A percentile compares a stretch with the other conserved stretches of the same genome.
phyloP scores from a whole-genome alignment of 2,329 filamentous ascomycete genomes.

The Apiospora aurea region DNA sequence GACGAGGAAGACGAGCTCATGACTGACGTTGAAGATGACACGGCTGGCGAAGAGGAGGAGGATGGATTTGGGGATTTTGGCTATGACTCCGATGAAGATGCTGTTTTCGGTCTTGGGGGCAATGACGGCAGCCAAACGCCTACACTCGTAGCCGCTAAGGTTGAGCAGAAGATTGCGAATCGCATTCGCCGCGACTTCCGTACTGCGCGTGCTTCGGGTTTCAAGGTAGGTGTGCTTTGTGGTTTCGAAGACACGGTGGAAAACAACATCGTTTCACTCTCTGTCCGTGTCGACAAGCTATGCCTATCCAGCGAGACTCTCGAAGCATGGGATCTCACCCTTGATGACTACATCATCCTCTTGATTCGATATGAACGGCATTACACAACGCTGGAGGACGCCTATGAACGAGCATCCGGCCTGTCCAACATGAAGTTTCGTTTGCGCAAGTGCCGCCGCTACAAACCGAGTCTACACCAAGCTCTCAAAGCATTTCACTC shows the following conservation, averaged over 20 bases:
- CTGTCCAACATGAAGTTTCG: conserved; percentile 59
- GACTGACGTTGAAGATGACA: conserved; percentile 32
- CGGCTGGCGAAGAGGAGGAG: conserved; percentile 35
- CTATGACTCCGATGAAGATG: conserved; percentile 38
- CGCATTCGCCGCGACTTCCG: conserved; percentile 68
- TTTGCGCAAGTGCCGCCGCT: conserved; percentile 73
- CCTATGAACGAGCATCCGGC: conserved; percentile 51
- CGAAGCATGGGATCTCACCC: conserved; percentile 76
- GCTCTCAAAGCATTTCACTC: conserved; percentile 59
- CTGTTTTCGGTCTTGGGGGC: conserved; percentile 39
- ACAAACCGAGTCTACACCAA: conserved; percentile 71
- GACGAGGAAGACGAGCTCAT: conserved; percentile 43
- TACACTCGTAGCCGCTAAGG: conserved; percentile 29
- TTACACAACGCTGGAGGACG: conserved; percentile 66
- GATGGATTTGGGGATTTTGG: conserved; percentile 41
- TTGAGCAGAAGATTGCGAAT: conserved; percentile 26
- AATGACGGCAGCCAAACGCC: conserved; percentile 24
- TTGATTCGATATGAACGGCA: conserved; percentile 69
- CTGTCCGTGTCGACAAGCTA: conserved; percentile 73
- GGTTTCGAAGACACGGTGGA: conserved; percentile 50
- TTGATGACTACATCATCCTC: conserved; percentile 74
- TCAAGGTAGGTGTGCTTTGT: conserved; percentile 70
- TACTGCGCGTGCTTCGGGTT: conserved; percentile 68
- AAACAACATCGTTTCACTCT: conserved; percentile 66
- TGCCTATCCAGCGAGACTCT: conserved; percentile 77